Percentiles rank a stretch among this genome's conserved stretches.
These are phyloP conservation scores for Paecilomyces sp. DNA, from an alignment of 2,329 filamentous ascomycete genomes.

Conservation along the genomic window DNA sequence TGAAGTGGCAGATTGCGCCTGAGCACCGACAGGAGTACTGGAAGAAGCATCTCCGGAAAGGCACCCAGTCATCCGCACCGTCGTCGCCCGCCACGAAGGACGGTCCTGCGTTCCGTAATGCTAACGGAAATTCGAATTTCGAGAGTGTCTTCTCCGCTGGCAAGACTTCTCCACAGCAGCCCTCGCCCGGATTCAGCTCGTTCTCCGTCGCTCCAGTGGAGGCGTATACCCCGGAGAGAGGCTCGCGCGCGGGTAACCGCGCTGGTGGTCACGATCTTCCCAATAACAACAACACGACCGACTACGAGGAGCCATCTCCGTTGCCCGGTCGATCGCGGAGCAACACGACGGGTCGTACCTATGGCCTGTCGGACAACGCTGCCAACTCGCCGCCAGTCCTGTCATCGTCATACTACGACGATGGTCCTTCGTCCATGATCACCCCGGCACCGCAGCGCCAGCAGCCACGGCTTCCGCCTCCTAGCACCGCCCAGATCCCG, in stretches of 20 bases:
- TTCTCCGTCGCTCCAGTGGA: slow-evolving; percentile 36
- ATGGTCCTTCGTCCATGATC: slow-evolving; percentile 40
- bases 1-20: slow-evolving; percentile 94
- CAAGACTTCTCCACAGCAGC: slow-evolving; percentile 30
- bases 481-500: slow-evolving; percentile 42
- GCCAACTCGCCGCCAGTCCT: slow-evolving; percentile 39
- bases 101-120: slow-evolving; percentile 27
- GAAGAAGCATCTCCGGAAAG: slow-evolving; percentile 51
- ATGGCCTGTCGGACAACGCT: slow-evolving; percentile 34
- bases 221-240: slow-evolving; percentile 42
- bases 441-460: slow-evolving; percentile 43
- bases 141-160: slow-evolving; percentile 34
- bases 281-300: slow-evolving; percentile 22
- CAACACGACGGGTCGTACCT: slow-evolving; percentile 22
- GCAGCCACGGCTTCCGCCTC: slow-evolving; percentile 41
- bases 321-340: slow-evolving; percentile 27
- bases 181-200: slow-evolving; percentile 35
- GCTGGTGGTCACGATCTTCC: slow-evolving; percentile 19
- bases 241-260: slow-evolving; percentile 26
- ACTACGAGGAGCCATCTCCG: slow-evolving; percentile 38
- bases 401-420: slow-evolving; percentile 43
- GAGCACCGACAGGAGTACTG: slow-evolving; percentile 83
- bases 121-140: slow-evolving; percentile 25
- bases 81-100: slow-evolving; percentile 41
- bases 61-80: slow-evolving; percentile 37